Conservation (phyloP, 768 basidiomycete genomes). For the Podaxis carcinomalis region DNA sequence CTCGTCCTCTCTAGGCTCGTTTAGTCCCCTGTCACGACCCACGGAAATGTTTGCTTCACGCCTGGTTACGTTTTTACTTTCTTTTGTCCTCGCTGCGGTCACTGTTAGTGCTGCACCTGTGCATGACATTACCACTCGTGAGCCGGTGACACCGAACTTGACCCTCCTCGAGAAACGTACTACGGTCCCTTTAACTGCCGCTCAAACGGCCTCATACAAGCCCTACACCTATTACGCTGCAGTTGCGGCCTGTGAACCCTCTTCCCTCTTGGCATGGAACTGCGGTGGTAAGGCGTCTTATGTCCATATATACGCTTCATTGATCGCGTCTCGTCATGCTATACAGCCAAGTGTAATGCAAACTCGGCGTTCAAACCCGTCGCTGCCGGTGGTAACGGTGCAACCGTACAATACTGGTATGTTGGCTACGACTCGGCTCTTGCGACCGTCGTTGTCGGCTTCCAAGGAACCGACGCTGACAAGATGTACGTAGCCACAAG, state of each 20-base stretch:
- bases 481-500: slow-evolving; percentile 25
- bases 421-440: slow-evolving; percentile 37
- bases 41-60: not conserved
- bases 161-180: not conserved
- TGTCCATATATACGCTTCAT: not conserved
- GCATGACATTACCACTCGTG: not conserved
- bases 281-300: slow-evolving; percentile 38
- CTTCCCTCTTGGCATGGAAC: slow-evolving; percentile 41
- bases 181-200: slow-evolving; percentile 8
- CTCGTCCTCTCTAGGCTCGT: not conserved
- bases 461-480: slow-evolving; percentile 29
- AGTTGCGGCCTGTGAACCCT: slow-evolving; percentile 43
- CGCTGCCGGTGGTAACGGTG: slow-evolving; percentile 47
- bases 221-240: slow-evolving; percentile 50
- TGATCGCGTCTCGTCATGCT: not conserved
- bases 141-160: not conserved
- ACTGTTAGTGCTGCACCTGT: not conserved
- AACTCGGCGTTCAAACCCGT: slow-evolving; percentile 44
- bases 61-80: not conserved
- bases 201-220: slow-evolving; percentile 38
- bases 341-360: slow-evolving; percentile 32
- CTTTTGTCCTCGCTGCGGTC: not conserved
- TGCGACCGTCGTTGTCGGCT: slow-evolving; percentile 30
- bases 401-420: slow-evolving; percentile 40
- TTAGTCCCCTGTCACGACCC: not conserved